Evolutionary conservation across 495 filamentous ascomycete genomes (phyloP).

Genomic region (Oidiodendron maius): DNA sequence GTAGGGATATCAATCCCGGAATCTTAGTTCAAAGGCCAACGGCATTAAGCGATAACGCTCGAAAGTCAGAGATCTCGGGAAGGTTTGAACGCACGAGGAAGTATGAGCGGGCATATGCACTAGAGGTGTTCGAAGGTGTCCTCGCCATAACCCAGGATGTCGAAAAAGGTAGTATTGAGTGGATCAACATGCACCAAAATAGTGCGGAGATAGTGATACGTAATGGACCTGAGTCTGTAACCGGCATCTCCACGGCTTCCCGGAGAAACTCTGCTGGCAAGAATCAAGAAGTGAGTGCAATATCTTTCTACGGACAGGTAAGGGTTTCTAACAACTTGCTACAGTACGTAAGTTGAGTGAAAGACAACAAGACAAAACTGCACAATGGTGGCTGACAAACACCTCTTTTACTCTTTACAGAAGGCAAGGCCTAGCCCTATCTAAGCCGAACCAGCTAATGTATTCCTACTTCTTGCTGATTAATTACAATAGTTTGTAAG

Average conservation of each 20-base stretch:
- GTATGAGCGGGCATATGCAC: constrained; percentile 1
- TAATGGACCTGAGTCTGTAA: background rate
- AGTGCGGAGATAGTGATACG: background rate
- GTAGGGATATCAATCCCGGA: background rate
- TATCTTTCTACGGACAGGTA: background rate
- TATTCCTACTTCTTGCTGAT: background rate
- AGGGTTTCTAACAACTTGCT: constrained; percentile 1
- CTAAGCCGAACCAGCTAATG: background rate
- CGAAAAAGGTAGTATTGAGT: background rate
- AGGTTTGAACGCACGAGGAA: background rate
- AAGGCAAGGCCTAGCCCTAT: constrained; percentile 1
- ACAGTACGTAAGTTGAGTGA: constrained; percentile 5
- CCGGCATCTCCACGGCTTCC: background rate
- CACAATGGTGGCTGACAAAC: background rate
- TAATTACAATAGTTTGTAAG: background rate
- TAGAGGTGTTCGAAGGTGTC: background rate
- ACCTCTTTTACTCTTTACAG: constrained; percentile 1
- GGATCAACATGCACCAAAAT: background rate
- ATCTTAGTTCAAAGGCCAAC: background rate
- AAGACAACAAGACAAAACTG: background rate
- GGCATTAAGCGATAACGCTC: too few species aligned
- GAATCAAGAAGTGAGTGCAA: constrained; percentile 2
- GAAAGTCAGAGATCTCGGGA: too few species aligned
- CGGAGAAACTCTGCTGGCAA: background rate
- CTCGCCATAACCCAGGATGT: background rate